Evolutionary conservation across 140 eudicot species (phyloP), one percentile per base, ranked within the genome.

Genomic region (Anethum foeniculum): DNA sequence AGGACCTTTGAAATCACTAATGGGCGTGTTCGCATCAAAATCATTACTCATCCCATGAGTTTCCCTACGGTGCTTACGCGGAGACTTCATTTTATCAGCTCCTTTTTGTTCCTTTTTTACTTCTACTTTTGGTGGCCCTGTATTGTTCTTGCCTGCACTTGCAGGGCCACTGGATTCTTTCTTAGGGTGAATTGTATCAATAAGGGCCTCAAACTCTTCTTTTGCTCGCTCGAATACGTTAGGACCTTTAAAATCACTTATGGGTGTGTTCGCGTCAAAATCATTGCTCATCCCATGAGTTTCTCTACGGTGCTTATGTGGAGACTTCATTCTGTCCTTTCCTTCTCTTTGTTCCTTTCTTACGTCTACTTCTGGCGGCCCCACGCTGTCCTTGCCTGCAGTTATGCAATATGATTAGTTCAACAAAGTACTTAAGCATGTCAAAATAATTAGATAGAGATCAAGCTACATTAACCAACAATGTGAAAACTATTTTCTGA

Each of bases 121-220:
- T 30, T 60, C 43, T n/a, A 78, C 32, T 41, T 85, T 89, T 5
- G 92, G 86, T 25, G 83, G 73, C 80, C 83, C 81, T 28, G 0
- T 76, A n/a, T 80, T 76, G 44, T 80, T 77, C 71, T 91, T 82
- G 64, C 78, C 91, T 80, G 88, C 82, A 67, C 62, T 36, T 67
- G 5, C 39, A 13, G 15, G 49, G 72, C 46, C 81, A 81, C 81
- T 81, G 34, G 82, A 64, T 72, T 83, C 91, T 86, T 86, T 89
- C 69, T 83, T 88, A 14, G 81, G 86, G 77, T 91, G 95, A 83
- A 91, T 80, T 15, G 93, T 80, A n/a, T 74, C 84, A 73, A 79
- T 88, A 56, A 93, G 54, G 47, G 98, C 98, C 86, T 91, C 95
- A 71, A 93, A 75, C 81, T 93, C 98, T 88, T 93, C 98, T 84